Percentiles rank a stretch among this genome's conserved stretches.
phyloP scores from a whole-genome alignment of 2,329 filamentous ascomycete species.

The Colletotrichum sp. region DNA sequence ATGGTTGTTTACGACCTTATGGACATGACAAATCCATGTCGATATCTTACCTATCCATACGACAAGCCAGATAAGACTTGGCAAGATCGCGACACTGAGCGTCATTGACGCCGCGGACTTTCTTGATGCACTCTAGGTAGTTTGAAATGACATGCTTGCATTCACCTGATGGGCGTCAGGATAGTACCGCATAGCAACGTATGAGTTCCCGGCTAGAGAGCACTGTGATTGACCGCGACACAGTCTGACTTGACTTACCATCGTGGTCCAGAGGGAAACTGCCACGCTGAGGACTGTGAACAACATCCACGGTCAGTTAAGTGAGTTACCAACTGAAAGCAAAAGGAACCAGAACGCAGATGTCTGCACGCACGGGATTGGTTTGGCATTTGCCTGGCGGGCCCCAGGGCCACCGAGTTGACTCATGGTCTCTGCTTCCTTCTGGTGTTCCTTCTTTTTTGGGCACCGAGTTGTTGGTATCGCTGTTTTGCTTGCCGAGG shows the following conservation, averaged over 20 bases:
- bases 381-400: slow-evolving; percentile 66
- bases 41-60: slow-evolving; percentile 85
- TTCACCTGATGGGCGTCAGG: slow-evolving; percentile 66
- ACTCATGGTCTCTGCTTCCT: slow-evolving; percentile 48
- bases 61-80: slow-evolving; percentile 86
- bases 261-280: slow-evolving; percentile 98
- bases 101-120: slow-evolving; percentile 82
- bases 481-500: neutral
- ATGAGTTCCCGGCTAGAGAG: neutral
- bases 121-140: slow-evolving; percentile 89
- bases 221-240: neutral
- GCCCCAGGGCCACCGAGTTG: slow-evolving; percentile 75
- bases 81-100: slow-evolving; percentile 83
- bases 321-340: neutral
- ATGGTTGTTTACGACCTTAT: neutral
- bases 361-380: slow-evolving; percentile 65
- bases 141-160: slow-evolving; percentile 87
- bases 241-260: slow-evolving; percentile 43
- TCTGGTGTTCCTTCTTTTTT: neutral
- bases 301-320: neutral
- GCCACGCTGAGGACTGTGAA: slow-evolving; percentile 79
- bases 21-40: neutral
- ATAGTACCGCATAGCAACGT: neutral
- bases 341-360: neutral
- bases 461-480: neutral